Evolutionary conservation across 1,139 yeast genomes (phyloP), one percentile per base, ranked within the genome.

Genomic region (Debaryomyces coudertii): DNA sequence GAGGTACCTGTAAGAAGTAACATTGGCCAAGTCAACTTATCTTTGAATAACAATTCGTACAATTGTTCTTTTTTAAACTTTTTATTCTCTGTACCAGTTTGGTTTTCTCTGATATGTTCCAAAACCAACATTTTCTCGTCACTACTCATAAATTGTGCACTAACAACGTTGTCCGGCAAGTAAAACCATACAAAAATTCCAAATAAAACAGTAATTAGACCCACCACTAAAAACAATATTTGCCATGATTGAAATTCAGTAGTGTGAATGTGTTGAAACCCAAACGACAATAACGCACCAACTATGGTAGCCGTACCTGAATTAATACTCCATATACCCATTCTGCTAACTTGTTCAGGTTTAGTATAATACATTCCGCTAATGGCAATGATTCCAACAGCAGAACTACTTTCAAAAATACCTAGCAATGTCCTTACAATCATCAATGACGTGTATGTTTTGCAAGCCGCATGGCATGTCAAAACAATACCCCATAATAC

Each of bases 341-440:
- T 69, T 46, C 74, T 56, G 25, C 63, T 58, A 4, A 66, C 60
- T 52, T 70, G 76, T 49, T 71, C 78, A 9, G 61, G 56, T 44
- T 68, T 69, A 15, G 65, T 62, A 55, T 71, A 76, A 66, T 71
- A 76, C 72, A 71, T 68, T 7, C 77, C 69, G 42, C 74, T 63
- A 41, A 74, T 61, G 20, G 73, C 55, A 14, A 73, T 66, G 44
- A 73, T 63, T 9, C 79, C 78, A 1, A 79, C 76, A 7, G 75
- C 77, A 38, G 76, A 73, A 25, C 73, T 67, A 38, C 76, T 63
- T 53, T 76, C 81, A 39, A 57, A 54, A 15, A 58, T 43, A 30
- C 71, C 72, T 29, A 69, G 53, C 9, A 71, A 51, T 23, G 68
- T 60, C 38, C 76, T 53, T 2, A 66, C 57, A 2, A 63, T 57